Base-by-base conservation (phyloP, 352 stramenopile genomes). In the Pythium oligandrum region DNA sequence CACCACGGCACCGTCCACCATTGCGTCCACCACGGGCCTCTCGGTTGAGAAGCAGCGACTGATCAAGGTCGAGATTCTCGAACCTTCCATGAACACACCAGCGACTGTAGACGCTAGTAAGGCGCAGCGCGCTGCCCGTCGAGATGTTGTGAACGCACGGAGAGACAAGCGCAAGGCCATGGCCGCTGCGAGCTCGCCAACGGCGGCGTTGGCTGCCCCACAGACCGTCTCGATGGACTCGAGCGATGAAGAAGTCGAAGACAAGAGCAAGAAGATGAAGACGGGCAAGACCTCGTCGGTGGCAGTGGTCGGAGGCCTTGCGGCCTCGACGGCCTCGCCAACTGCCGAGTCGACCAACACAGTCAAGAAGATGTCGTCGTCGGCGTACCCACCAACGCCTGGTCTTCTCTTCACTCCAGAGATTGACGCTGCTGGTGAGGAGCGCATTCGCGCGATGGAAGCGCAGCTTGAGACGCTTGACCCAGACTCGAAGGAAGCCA, bases 401-500 rank as follows among this genome's bases (percentile, higher is more conserved):
- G 51, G 54, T 35, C 44, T 66, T 37, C 39, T 73, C 11, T 68
- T 75, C 30, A 71, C 60, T 32, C 49, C 62, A 6, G 73, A 84
- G 45, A 69, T 88, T 49, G 82, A 92, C 56, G 63, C 77, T 2
- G 75, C 78, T 36, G 79, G 77, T 4, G 83, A 92, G 54, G 84
- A 94, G 63, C 83, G 82, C 0, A 63, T 94, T 42, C 83, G 83
- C 4, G 71, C 71, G 10, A 92, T 94, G 84, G 84, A 94, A 51
- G 74, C 81, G 34, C 84, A 94, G 57, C 66, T 94, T 12, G 77
- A 92, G 59, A 83, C 78, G 47, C 63, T 94, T 44, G 82, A 94
- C 48, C 80, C 84, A 6, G 84, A 94, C 59, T 94, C 84, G 53
- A 94, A 94, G 53, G 84, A 94, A 53, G 82, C 84, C 50, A 94